Conservation (phyloP, 1,284 basidiomycete genomes). For the Malassezia furfur region DNA sequence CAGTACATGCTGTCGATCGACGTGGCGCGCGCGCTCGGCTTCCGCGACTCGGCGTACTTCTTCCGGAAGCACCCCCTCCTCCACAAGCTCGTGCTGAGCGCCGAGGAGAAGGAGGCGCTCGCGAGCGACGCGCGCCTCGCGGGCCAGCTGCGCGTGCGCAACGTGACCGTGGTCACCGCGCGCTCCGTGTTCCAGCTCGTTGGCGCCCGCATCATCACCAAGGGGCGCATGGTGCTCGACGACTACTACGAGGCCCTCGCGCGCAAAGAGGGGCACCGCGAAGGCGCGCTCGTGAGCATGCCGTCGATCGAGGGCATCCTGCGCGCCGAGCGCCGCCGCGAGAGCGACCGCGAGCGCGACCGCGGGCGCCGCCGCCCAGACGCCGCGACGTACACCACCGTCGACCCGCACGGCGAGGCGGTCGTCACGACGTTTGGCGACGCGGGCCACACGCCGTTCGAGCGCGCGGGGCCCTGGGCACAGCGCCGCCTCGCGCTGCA, state of each 20-base stretch:
- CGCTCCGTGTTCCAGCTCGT: conserved; percentile 88
- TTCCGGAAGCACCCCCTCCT: conserved; percentile 82
- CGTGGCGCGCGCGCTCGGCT: conserved; percentile 86
- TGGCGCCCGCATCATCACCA: conserved; percentile 76
- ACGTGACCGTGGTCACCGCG: conserved; percentile 84
- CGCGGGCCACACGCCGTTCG: conserved; percentile 36
- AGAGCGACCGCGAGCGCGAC: conserved; percentile 30
- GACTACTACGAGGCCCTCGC: conserved; percentile 87
- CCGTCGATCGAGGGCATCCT: conserved; percentile 25
- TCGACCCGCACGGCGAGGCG: conserved; percentile 37
- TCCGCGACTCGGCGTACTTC: conserved; percentile 91
- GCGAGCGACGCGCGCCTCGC: conserved; percentile 78
- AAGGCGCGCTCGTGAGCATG: conserved; percentile 40
- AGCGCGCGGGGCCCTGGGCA: conserved; percentile 32
- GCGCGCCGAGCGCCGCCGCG: conserved; percentile 27
- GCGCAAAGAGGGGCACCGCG: conserved; percentile 51
- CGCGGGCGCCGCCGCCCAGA: conserved; percentile 30
- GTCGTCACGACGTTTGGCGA: conserved; percentile 42
- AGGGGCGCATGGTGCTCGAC: conserved; percentile 80
- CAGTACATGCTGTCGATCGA: conserved; percentile 94
- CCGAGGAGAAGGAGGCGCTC: conserved; percentile 73
- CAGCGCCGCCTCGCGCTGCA: conserved; percentile 26
- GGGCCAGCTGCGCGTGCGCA: conserved; percentile 75
- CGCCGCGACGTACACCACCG: conserved; percentile 29
- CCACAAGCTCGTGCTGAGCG: conserved; percentile 61